Evolutionary conservation across 257 asterid species (phyloP).

Genomic region (Cynanchum wilfordii): DNA sequence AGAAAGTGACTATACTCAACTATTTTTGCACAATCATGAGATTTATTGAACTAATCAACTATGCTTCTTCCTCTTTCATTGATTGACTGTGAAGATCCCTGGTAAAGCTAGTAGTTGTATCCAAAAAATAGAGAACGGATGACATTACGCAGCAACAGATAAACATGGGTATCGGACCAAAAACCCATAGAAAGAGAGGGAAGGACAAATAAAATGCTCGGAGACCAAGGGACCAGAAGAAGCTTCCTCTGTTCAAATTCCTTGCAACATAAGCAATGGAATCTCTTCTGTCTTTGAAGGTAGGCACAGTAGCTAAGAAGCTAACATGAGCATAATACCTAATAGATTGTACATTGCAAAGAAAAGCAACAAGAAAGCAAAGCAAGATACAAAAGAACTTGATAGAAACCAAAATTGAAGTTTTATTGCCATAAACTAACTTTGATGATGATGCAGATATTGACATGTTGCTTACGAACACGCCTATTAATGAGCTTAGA

Average conservation of each 20-base stretch:
- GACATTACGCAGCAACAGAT: slow-evolving; percentile 53
- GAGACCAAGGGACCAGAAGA: slow-evolving; percentile 79
- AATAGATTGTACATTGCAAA: slow-evolving; percentile 67
- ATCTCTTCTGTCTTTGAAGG: slow-evolving; percentile 40
- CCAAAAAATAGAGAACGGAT: slow-evolving; percentile 58
- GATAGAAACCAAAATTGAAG: slow-evolving; percentile 40
- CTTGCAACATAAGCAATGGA: slow-evolving; percentile 56
- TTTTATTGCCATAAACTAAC: slow-evolving; percentile 38
- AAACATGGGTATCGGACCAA: slow-evolving; percentile 77
- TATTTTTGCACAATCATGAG: slow-evolving; percentile 11
- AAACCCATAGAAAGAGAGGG: slow-evolving; percentile 75
- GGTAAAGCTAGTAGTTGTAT: slow-evolving; percentile 58
- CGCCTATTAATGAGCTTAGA: slow-evolving; percentile 84
- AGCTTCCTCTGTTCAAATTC: slow-evolving; percentile 61
- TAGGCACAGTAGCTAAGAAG: slow-evolving; percentile 65
- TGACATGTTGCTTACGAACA: slow-evolving; percentile 60
- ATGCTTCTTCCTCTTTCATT: slow-evolving; percentile 21
- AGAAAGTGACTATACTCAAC: not conserved
- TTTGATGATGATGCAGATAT: slow-evolving; percentile 31
- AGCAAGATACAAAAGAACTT: slow-evolving; percentile 63
- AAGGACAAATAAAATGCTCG: slow-evolving; percentile 78
- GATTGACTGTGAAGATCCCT: slow-evolving; percentile 46
- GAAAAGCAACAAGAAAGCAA: slow-evolving; percentile 76
- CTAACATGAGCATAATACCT: slow-evolving; percentile 83
- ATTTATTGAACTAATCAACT: slow-evolving; percentile 29